Base-by-base conservation (phyloP, 306 rosid species). In the Rosa chinensis region DNA sequence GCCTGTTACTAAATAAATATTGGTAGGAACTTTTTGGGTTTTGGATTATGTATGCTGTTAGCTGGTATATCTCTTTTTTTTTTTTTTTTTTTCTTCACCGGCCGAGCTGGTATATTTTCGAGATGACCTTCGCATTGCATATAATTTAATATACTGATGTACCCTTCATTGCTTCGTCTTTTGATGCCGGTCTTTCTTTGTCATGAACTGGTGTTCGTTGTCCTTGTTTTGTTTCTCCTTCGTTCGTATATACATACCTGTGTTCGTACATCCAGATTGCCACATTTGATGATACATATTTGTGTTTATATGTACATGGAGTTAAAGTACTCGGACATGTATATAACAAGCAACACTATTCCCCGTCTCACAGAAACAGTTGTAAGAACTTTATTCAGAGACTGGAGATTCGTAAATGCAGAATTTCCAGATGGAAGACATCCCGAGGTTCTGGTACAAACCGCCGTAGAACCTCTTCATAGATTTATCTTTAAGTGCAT, bases 141-240 rank as follows among this genome's bases (percentile, higher is more conserved):
- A 92, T 83, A 82, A 76, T 84, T 78, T 71, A 83, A 84, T 84
- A 80, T 85, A 90, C 77, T 85, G 76, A 66, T 75, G 75, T 21
- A 48, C 78, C 70, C 48, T 66, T 37, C 77, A 62, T 78, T 82
- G 74, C 42, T 40, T 78, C 7, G 12, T 39, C 55, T 14, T 53
- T 74, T 35, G 20, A 66, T 82, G 66, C 48, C 23, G 0, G 67
- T 66, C 45, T 21, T n/a, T n/a, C n/a, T n/a, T 48, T 62, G 55
- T 63, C 8, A 44, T 40, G 23, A 39, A 39, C 63, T 18, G 49
- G 11, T 18, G 44, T 10, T 43, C n/a, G 7, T 16, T 18, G 37
- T 53, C 77, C 37, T 40, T 9, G 48, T 43, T 42, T 8, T 42
- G 3, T 6, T n/a, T 5, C 28, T 39, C 43, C 43, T 35, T 9